Conservation (phyloP, 2,329 filamentous ascomycete genomes). For the Anisogramma anomala region DNA sequence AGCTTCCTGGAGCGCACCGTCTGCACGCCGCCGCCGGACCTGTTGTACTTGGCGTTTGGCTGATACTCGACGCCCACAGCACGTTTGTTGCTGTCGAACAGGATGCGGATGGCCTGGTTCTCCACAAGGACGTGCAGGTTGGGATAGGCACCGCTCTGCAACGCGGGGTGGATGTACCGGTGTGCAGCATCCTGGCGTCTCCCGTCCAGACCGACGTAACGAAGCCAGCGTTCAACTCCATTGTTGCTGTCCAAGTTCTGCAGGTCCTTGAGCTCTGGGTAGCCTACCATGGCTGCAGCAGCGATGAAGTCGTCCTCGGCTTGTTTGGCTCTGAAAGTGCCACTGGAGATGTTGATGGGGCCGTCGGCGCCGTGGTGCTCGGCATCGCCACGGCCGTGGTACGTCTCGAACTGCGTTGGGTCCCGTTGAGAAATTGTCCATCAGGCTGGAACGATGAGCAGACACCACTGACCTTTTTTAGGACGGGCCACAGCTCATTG, state of each 20-base stretch:
- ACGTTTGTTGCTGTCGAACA: conserved; percentile 34
- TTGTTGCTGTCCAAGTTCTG: conserved; percentile 35
- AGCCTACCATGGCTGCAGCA: conserved; percentile 35
- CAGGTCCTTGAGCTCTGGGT: conserved; percentile 40
- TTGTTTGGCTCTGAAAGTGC: conserved; percentile 29
- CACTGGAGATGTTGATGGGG: conserved; percentile 43
- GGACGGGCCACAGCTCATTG: conserved; percentile 31
- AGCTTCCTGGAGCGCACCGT: conserved; percentile 35
- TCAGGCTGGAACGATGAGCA: neutral
- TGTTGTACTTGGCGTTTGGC: conserved; percentile 27
- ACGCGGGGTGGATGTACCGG: conserved; percentile 23
- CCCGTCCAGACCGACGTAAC: conserved; percentile 40
- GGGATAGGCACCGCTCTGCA: conserved; percentile 30
- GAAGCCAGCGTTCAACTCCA: conserved; percentile 28
- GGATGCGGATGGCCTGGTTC: conserved; percentile 37
- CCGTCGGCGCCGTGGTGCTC: conserved; percentile 41
- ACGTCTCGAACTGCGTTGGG: conserved; percentile 41
- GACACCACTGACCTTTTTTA: conserved; percentile 37
- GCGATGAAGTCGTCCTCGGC: conserved; percentile 39
- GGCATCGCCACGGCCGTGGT: conserved; percentile 33
- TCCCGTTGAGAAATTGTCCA: neutral
- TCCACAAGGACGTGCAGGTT: conserved; percentile 45
- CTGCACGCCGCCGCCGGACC: conserved; percentile 21
- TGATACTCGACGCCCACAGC: conserved; percentile 41
- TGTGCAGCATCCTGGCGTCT: conserved; percentile 47